These are phyloP conservation scores for Daldinia decipiens DNA, from an alignment of 495 filamentous ascomycete species.

Conservation along the genomic window DNA sequence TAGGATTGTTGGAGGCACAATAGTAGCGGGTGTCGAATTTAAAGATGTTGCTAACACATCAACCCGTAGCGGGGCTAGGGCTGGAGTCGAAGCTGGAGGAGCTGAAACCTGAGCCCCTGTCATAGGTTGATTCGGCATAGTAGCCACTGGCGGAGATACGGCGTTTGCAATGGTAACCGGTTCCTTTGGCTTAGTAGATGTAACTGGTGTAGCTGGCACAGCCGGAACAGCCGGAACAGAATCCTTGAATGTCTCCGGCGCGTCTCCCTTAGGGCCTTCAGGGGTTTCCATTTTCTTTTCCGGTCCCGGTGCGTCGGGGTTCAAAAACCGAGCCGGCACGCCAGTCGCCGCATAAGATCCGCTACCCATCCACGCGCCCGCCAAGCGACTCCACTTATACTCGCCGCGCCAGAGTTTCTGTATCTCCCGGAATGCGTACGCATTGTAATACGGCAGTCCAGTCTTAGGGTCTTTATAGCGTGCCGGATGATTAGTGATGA, in stretches of 20 bases:
- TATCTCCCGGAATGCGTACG: constrained; percentile 78
- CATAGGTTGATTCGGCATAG: not conserved
- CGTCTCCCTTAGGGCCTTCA: constrained; percentile 20
- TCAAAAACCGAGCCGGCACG: constrained; percentile 74
- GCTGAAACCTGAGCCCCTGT: not conserved
- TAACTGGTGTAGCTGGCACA: not conserved
- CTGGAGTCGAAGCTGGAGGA: not conserved
- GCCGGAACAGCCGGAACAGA: not conserved
- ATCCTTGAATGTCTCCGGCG: constrained; percentile 14
- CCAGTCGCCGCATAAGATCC: constrained; percentile 68
- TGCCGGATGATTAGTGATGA: constrained; percentile 82
- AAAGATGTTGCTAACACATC: not conserved
- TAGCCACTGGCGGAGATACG: constrained; percentile 1
- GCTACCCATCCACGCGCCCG: constrained; percentile 79
- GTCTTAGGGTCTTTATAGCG: constrained; percentile 81
- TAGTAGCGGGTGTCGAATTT: not conserved
- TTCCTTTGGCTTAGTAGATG: constrained; percentile 14
- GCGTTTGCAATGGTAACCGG: not conserved
- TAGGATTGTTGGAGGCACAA: not conserved
- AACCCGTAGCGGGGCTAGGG: not conserved
- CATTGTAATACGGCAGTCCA: constrained; percentile 77
- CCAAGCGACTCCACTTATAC: constrained; percentile 77
- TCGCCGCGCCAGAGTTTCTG: constrained; percentile 70
- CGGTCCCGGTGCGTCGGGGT: constrained; percentile 50
- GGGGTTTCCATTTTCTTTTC: constrained; percentile 35